Evolutionary conservation across 2,329 filamentous ascomycete species (phyloP).

Genomic region (Cryphonectria carpinicola): DNA sequence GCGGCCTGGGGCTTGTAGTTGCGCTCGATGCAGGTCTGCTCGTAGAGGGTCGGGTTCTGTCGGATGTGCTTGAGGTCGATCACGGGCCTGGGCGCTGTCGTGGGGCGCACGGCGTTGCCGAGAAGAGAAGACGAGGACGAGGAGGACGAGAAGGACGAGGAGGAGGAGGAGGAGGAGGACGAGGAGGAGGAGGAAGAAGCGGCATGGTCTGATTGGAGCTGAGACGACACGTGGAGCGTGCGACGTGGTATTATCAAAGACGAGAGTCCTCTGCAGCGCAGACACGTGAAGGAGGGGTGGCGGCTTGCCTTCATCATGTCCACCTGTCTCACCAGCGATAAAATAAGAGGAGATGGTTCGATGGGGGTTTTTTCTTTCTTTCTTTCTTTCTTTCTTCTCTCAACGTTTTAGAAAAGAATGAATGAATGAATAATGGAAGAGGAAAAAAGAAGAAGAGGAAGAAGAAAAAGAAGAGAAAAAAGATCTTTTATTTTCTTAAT

Average conservation of each 20-base stretch:
- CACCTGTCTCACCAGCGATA: background rate
- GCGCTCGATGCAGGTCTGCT: slow-evolving; percentile 80
- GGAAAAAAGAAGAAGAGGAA: too few species aligned
- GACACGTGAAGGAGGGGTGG: slow-evolving; percentile 28
- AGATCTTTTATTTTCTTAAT: background rate
- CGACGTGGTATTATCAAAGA: slow-evolving; percentile 3
- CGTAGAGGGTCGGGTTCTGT: slow-evolving; percentile 78
- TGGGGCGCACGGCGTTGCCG: slow-evolving; percentile 50
- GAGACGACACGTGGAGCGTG: slow-evolving; percentile 23
- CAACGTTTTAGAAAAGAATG: background rate
- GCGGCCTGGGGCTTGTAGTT: slow-evolving; percentile 70
- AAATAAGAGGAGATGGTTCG: too few species aligned
- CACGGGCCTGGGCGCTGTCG: slow-evolving; percentile 76
- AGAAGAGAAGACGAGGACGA: background rate
- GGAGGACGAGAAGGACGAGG: too few species aligned
- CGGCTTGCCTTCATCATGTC: slow-evolving; percentile 27
- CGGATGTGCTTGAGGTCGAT: slow-evolving; percentile 91
- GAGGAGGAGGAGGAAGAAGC: background rate
- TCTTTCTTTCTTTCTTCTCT: too few species aligned
- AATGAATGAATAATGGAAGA: background rate
- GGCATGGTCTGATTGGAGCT: slow-evolving; percentile 26
- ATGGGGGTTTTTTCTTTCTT: background rate
- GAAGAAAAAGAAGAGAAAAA: background rate
- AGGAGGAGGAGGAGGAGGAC: background rate
- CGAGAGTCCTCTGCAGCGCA: slow-evolving; percentile 21